Percentiles rank a stretch among this genome's conserved stretches.
Evolutionary conservation across 768 basidiomycete species (phyloP).

Genomic region (Kwoniella dendrophila): DNA sequence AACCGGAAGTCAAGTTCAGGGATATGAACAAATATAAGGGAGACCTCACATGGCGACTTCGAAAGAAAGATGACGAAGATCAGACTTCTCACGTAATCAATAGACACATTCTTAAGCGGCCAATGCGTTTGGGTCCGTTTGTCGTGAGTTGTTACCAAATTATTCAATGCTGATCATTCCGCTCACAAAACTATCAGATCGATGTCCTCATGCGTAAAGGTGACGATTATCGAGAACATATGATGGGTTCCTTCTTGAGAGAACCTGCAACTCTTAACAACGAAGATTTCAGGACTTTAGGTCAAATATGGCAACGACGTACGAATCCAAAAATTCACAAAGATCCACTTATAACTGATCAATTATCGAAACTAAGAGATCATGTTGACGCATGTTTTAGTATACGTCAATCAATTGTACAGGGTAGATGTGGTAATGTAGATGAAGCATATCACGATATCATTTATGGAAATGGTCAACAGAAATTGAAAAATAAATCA

Average conservation of each 20-base stretch:
- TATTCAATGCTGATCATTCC: not conserved
- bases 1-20: conserved; percentile 12
- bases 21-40: conserved; percentile 29
- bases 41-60: conserved; percentile 29
- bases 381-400: conserved; percentile 36
- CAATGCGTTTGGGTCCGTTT: conserved; percentile 21
- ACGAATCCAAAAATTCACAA: not conserved
- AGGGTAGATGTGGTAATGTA: conserved; percentile 1
- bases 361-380: conserved; percentile 15
- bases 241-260: conserved; percentile 31
- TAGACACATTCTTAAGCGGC: conserved; percentile 5
- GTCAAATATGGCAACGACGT: not conserved
- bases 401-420: conserved; percentile 7
- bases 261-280: not conserved
- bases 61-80: conserved; percentile 30
- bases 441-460: conserved; percentile 2
- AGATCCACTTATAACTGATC: not conserved
- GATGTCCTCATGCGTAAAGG: conserved; percentile 35
- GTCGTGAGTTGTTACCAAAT: conserved; percentile 28
- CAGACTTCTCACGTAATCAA: not conserved
- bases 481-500: not conserved
- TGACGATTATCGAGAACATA: not conserved
- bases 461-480: not conserved
- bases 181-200: conserved; percentile 24
- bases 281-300: conserved; percentile 16